Percentiles rank a stretch among this genome's conserved stretches.
Conservation (phyloP, 345 rosid genomes). For the Aquilaria sinensis region DNA sequence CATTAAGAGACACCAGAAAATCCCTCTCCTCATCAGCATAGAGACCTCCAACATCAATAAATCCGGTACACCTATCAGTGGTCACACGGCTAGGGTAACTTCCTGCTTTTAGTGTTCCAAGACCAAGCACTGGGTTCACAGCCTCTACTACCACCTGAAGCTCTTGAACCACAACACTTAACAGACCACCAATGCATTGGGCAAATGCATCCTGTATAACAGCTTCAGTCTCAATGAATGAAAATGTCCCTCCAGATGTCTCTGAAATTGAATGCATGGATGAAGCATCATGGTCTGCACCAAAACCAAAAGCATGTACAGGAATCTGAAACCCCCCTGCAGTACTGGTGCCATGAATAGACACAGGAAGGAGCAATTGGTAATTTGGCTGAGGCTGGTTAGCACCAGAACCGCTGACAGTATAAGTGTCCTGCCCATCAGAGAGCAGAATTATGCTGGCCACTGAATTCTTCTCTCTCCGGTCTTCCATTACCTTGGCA, state of each 20-base stretch:
- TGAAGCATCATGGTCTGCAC: constrained; percentile 89
- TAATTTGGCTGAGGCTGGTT: constrained; percentile 52
- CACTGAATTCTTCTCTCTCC: constrained; percentile 80
- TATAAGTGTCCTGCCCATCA: constrained; percentile 87
- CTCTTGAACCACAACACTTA: constrained; percentile 93
- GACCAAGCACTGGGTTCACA: constrained; percentile 36
- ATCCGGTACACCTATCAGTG: constrained; percentile 42
- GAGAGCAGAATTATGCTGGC: constrained; percentile 85
- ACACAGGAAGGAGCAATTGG: constrained; percentile 53
- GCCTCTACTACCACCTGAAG: constrained; percentile 62
- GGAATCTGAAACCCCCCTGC: constrained; percentile 70
- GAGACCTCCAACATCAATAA: constrained; percentile 74
- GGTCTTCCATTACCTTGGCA: constrained; percentile 81
- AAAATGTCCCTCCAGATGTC: constrained; percentile 88
- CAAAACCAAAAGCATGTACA: constrained; percentile 91
- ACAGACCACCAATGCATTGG: constrained; percentile 94
- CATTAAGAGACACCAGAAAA: constrained; percentile 69
- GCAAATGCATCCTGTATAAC: constrained; percentile 97
- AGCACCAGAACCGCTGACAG: constrained; percentile 31
- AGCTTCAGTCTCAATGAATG: constrained; percentile 85
- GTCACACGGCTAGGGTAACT: constrained; percentile 54
- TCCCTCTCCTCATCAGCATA: constrained; percentile 96
- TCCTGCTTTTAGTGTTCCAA: constrained; percentile 70
- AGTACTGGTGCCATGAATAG: constrained; percentile 45
- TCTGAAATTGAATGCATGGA: constrained; percentile 92